These are phyloP conservation scores for Candolleomyces eurysporus DNA, from an alignment of 768 basidiomycete genomes.

Conservation along the genomic window DNA sequence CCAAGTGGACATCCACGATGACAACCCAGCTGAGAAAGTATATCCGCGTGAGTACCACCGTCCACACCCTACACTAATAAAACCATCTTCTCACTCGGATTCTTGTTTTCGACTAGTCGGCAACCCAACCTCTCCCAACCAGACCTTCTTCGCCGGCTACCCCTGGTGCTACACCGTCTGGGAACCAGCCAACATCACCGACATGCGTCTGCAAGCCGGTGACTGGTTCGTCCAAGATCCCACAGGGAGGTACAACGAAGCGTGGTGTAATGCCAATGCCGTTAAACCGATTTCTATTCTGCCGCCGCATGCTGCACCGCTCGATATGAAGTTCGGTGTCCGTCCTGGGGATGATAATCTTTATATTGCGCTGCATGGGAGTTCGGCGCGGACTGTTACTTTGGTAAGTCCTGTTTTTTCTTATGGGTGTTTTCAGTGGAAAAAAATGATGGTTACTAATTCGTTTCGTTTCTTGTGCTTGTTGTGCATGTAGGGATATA, in stretches of 20 bases:
- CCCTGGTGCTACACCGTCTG: slow-evolving; percentile 14
- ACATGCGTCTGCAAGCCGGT: slow-evolving; percentile 8
- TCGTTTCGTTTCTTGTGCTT: neutral
- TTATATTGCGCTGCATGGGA: slow-evolving; percentile 14
- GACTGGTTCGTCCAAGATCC: slow-evolving; percentile 12
- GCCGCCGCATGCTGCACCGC: slow-evolving; percentile 6
- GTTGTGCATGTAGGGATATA: neutral
- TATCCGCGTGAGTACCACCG: slow-evolving; percentile 7
- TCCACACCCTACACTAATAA: neutral
- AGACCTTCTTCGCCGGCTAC: slow-evolving; percentile 9
- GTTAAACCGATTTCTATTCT: neutral
- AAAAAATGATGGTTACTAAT: too few species aligned
- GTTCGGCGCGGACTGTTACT: slow-evolving; percentile 5
- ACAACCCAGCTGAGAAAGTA: slow-evolving; percentile 13
- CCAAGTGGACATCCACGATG: slow-evolving; percentile 5
- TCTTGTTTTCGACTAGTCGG: slow-evolving; percentile 5
- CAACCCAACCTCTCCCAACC: neutral
- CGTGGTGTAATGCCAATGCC: neutral
- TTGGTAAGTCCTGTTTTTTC: neutral
- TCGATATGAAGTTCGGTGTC: slow-evolving; percentile 9
- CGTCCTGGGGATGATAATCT: slow-evolving; percentile 5
- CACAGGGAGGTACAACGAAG: neutral
- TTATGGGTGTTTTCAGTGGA: neutral
- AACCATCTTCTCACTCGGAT: neutral
- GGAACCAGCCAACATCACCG: slow-evolving; percentile 2